Conservation (phyloP, 257 asterid genomes). For the Primulina huaijiensis region DNA sequence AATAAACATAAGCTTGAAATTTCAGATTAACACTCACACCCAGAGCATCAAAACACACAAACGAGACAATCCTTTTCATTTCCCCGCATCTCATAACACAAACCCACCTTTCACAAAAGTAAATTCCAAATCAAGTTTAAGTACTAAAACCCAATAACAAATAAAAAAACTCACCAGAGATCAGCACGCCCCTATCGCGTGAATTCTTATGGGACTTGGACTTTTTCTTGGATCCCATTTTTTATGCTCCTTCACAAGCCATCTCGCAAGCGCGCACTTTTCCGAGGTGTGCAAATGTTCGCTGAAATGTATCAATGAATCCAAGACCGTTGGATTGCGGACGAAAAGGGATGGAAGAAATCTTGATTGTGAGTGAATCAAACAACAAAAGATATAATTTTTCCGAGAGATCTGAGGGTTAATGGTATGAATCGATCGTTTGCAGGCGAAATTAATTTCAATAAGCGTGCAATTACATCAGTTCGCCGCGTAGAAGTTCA, state of each 20-base stretch:
- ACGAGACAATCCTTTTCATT: neutral
- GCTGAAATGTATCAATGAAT: neutral
- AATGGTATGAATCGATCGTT: slow-evolving; percentile 11
- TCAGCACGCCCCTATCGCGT: slow-evolving; percentile 30
- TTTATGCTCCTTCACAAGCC: slow-evolving; percentile 26
- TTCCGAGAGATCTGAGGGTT: slow-evolving; percentile 25
- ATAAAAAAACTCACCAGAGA: slow-evolving; percentile 33
- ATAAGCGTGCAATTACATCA: neutral
- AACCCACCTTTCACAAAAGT: neutral
- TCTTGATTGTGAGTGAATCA: slow-evolving; percentile 12
- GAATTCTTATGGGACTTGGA: slow-evolving; percentile 27
- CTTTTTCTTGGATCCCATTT: slow-evolving; percentile 33
- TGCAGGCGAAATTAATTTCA: slow-evolving; percentile 8
- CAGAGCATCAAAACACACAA: neutral
- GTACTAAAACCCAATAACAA: neutral
- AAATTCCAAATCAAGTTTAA: slow-evolving; percentile 20
- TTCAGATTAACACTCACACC: neutral
- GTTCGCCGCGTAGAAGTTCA: neutral
- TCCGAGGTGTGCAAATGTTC: slow-evolving; percentile 8
- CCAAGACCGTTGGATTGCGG: slow-evolving; percentile 15
- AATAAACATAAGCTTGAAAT: neutral
- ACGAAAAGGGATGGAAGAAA: slow-evolving; percentile 15
- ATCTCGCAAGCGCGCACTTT: slow-evolving; percentile 20
- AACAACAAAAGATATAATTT: slow-evolving; percentile 18
- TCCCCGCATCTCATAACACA: neutral